Evolutionary conservation across 2,329 filamentous ascomycete species (phyloP).

Genomic region (Myriosclerotinia duriaeana): DNA sequence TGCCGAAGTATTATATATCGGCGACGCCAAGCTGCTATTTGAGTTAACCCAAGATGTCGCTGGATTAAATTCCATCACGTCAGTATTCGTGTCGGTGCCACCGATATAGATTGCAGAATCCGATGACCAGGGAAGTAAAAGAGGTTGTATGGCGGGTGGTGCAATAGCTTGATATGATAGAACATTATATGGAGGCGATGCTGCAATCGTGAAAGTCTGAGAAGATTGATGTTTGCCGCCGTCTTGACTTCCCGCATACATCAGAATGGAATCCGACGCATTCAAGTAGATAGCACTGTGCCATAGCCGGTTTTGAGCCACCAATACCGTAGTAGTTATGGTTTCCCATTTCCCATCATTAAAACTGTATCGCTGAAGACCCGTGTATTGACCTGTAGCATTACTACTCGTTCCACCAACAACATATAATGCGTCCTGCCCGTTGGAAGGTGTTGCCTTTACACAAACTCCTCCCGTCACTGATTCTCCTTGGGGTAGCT

Average conservation of each 20-base stretch:
- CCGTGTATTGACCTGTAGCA: slow-evolving; percentile 57
- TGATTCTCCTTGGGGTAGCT: slow-evolving; percentile 62
- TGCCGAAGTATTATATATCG: slow-evolving; percentile 58
- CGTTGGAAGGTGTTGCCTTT: slow-evolving; percentile 58
- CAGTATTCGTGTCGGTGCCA: slow-evolving; percentile 63
- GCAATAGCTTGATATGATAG: slow-evolving; percentile 57
- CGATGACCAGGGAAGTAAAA: slow-evolving; percentile 72
- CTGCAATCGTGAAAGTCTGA: slow-evolving; percentile 72
- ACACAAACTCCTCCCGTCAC: slow-evolving; percentile 79
- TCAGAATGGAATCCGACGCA: slow-evolving; percentile 67
- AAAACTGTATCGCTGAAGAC: slow-evolving; percentile 70
- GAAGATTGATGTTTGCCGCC: slow-evolving; percentile 59
- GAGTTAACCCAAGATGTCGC: slow-evolving; percentile 65
- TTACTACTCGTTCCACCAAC: slow-evolving; percentile 68
- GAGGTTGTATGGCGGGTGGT: slow-evolving; percentile 64
- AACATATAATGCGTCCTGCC: slow-evolving; percentile 65
- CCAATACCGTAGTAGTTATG: slow-evolving; percentile 45
- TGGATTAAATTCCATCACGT: slow-evolving; percentile 71
- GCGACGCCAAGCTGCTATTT: slow-evolving; percentile 60
- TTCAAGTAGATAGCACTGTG: slow-evolving; percentile 77
- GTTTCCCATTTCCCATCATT: slow-evolving; percentile 57
- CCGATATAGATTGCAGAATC: slow-evolving; percentile 73
- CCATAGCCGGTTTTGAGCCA: slow-evolving; percentile 61
- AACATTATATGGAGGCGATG: slow-evolving; percentile 63
- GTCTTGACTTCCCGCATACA: slow-evolving; percentile 75